Percentiles rank a stretch among this genome's conserved stretches.
phyloP scores from a whole-genome alignment of 2,329 filamentous ascomycete genomes.

The Sporothrix brunneoviolacea region DNA sequence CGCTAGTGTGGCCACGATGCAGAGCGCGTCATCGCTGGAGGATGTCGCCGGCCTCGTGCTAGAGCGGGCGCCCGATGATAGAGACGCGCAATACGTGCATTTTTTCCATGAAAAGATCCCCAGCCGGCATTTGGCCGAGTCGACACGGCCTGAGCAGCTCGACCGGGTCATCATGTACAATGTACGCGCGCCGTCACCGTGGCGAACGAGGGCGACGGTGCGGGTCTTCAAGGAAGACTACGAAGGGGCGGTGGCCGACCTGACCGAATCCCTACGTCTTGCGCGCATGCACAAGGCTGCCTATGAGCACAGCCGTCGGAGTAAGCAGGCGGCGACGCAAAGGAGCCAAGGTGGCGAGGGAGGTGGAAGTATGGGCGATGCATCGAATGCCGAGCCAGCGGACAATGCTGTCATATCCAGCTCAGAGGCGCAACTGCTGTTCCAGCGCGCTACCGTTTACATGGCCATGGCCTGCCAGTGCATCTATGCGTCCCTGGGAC shows the following conservation, averaged over 20 bases:
- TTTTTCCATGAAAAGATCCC: constrained; percentile 91
- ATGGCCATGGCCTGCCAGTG: constrained; percentile 63
- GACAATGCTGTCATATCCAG: constrained; percentile 51
- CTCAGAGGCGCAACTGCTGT: constrained; percentile 66
- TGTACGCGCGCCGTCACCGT: constrained; percentile 57
- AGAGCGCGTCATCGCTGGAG: constrained; percentile 68
- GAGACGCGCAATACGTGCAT: constrained; percentile 79
- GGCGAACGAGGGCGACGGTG: constrained; percentile 68
- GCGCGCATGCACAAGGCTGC: constrained; percentile 47
- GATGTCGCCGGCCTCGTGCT: constrained; percentile 69
- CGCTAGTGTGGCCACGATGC: constrained; percentile 77
- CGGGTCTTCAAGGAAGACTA: constrained; percentile 70
- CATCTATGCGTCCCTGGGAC: constrained; percentile 43
- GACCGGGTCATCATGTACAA: constrained; percentile 55
- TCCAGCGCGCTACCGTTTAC: constrained; percentile 68
- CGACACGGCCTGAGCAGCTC: constrained; percentile 33
- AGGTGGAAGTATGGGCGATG: too few relatives aligned
- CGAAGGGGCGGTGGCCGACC: constrained; percentile 60
- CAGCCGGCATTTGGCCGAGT: constrained; percentile 43
- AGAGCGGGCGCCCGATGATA: constrained; percentile 57
- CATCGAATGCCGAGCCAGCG: too few relatives aligned
- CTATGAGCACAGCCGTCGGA: constrained; percentile 31
- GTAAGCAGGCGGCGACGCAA: constrained; percentile 26
- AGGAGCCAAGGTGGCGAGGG: background rate
- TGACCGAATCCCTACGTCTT: constrained; percentile 58